These are phyloP conservation scores for Alternaria triticina DNA, from an alignment of 2,329 filamentous ascomycete species.

Conservation along the genomic window DNA sequence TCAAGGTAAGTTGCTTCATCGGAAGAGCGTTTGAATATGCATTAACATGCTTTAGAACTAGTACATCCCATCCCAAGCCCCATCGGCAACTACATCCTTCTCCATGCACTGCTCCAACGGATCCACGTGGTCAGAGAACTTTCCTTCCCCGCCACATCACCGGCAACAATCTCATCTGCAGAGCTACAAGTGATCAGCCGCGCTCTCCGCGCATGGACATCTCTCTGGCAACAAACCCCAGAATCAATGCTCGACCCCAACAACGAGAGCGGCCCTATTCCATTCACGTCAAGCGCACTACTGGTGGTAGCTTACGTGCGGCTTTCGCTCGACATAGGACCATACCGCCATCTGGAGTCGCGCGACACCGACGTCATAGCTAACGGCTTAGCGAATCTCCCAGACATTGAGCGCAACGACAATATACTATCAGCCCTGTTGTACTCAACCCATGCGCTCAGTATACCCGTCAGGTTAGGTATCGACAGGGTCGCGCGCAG, in stretches of 20 bases:
- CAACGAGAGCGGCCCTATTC: constrained; percentile 45
- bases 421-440: constrained; percentile 58
- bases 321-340: constrained; percentile 55
- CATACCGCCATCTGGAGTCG: constrained; percentile 53
- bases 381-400: constrained; percentile 46
- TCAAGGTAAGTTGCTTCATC: not conserved
- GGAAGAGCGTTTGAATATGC: not conserved
- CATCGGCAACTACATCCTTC: constrained; percentile 40
- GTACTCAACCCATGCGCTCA: constrained; percentile 62
- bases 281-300: constrained; percentile 55
- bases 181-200: constrained; percentile 34
- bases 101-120: constrained; percentile 38
- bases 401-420: constrained; percentile 56
- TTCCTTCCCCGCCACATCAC: constrained; percentile 27
- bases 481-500: constrained; percentile 62
- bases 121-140: constrained; percentile 39
- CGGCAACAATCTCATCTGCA: constrained; percentile 23
- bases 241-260: constrained; percentile 47
- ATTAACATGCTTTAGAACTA: constrained; percentile 9
- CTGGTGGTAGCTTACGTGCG: constrained; percentile 57
- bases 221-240: constrained; percentile 43
- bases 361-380: constrained; percentile 53
- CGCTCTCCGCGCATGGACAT: constrained; percentile 44
- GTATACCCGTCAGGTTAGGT: constrained; percentile 62
- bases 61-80: constrained; percentile 38